Conservation (phyloP, 164 flowering plant genomes). For the Nymphaea thermarum region DNA sequence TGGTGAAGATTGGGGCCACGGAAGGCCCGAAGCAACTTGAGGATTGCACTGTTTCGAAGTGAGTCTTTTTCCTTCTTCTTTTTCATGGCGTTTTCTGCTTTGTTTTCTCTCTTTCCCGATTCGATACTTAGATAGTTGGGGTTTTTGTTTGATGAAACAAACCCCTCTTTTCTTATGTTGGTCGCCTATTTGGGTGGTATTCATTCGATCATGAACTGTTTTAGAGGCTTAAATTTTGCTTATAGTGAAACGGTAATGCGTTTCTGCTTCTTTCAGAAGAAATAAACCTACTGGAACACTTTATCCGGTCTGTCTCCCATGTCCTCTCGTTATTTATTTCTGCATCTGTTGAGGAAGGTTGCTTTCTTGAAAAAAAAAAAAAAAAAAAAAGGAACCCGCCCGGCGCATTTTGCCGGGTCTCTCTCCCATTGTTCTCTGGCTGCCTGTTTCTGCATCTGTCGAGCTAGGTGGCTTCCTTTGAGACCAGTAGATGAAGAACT, state of each 20-base stretch:
- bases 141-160: not conserved
- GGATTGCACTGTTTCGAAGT: conserved; percentile 79
- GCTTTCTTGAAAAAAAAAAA: not conserved
- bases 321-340: not conserved
- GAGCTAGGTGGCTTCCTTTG: too few species aligned
- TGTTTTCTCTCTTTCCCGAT: not conserved
- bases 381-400: too few species aligned
- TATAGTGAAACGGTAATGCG: too few species aligned
- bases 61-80: conserved; percentile 8
- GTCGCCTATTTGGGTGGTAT: too few species aligned
- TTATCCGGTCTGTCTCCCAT: too few species aligned
- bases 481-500: too few species aligned
- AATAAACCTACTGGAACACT: too few species aligned
- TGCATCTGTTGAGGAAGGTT: not conserved
- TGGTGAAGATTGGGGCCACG: not conserved
- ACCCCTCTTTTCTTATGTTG: not conserved
- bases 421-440: too few species aligned
- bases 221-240: too few species aligned
- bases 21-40: conserved; percentile 39
- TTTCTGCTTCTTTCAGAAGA: too few species aligned
- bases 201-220: too few species aligned
- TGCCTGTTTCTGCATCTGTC: too few species aligned
- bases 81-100: not conserved
- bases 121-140: not conserved
- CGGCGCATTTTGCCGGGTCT: not conserved